These are phyloP conservation scores for Claviceps monticola DNA, from an alignment of 2,329 filamentous ascomycete genomes.

Conservation along the genomic window DNA sequence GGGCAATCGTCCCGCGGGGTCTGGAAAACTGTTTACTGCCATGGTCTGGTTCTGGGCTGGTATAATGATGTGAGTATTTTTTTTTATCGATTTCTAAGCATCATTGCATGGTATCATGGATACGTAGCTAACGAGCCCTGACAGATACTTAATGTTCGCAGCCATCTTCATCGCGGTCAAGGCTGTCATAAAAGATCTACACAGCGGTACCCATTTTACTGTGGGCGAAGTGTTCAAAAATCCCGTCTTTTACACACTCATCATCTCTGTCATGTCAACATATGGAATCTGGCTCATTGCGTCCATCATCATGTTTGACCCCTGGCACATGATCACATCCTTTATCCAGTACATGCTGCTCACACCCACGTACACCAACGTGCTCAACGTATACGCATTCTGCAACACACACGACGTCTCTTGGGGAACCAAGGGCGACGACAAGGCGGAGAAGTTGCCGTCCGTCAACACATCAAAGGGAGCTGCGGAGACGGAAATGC, in stretches of 20 bases:
- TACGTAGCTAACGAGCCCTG: neutral
- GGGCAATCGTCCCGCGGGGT: slow-evolving; percentile 88
- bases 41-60: slow-evolving; percentile 98
- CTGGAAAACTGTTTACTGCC: slow-evolving; percentile 82
- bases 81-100: neutral
- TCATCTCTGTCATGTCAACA: slow-evolving; percentile 82
- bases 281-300: slow-evolving; percentile 88
- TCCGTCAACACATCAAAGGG: slow-evolving; percentile 83
- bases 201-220: slow-evolving; percentile 47
- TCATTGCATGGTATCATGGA: too few relatives aligned
- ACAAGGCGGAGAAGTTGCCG: slow-evolving; percentile 83
- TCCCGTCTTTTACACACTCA: slow-evolving; percentile 79
- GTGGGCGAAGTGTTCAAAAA: slow-evolving; percentile 70
- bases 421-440: slow-evolving; percentile 96
- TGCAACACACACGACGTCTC: slow-evolving; percentile 97
- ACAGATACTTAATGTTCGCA: slow-evolving; percentile 80
- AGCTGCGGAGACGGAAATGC: slow-evolving; percentile 82
- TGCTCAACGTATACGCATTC: slow-evolving; percentile 97
- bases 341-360: slow-evolving; percentile 90
- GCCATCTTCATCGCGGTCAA: slow-evolving; percentile 87
- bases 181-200: slow-evolving; percentile 62
- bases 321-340: slow-evolving; percentile 98
- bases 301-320: slow-evolving; percentile 89
- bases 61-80: slow-evolving; percentile 65
- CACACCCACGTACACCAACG: slow-evolving; percentile 94